Evolutionary conservation across 1,284 basidiomycete genomes (phyloP).

Genomic region (Cryptococcus jaspeensis): DNA sequence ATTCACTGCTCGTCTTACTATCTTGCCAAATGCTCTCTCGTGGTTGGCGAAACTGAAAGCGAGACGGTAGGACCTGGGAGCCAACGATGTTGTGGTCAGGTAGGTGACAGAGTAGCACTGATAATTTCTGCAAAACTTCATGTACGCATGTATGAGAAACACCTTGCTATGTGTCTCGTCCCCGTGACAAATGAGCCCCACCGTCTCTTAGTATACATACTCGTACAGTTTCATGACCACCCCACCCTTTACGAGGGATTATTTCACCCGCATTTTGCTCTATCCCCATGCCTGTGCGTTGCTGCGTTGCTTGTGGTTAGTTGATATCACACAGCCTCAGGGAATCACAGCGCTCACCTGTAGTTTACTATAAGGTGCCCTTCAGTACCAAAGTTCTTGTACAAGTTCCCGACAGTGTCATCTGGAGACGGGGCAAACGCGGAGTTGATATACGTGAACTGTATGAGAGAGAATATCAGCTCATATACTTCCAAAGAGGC

Average conservation of each 20-base stretch:
- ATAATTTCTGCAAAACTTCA: too few species aligned
- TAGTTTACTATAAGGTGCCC: constrained; percentile 95
- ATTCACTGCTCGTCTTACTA: not conserved
- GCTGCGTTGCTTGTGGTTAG: constrained; percentile 16
- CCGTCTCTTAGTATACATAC: not conserved
- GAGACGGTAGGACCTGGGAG: too few species aligned
- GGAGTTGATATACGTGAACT: constrained; percentile 99
- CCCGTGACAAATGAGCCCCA: too few species aligned
- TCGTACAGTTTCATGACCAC: not conserved
- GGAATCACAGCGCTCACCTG: constrained; percentile 59
- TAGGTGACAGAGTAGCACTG: too few species aligned
- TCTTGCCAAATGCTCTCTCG: too few species aligned
- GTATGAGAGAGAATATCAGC: not conserved
- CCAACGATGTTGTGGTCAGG: too few species aligned
- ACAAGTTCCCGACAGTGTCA: constrained; percentile 79
- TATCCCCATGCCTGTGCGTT: constrained; percentile 47
- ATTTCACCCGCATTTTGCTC: not conserved
- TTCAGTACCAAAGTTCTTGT: constrained; percentile 89
- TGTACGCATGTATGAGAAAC: too few species aligned
- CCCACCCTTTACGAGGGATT: not conserved
- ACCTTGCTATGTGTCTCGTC: too few species aligned
- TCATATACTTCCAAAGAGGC: not conserved
- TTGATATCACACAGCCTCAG: not conserved
- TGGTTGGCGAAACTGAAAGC: too few species aligned
- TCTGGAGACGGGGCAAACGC: constrained; percentile 93